A percentile compares a stretch with the other conserved stretches of the same genome.
phyloP scores from a whole-genome alignment of 2,329 filamentous ascomycete genomes.

The Talaromyces funiculosus region DNA sequence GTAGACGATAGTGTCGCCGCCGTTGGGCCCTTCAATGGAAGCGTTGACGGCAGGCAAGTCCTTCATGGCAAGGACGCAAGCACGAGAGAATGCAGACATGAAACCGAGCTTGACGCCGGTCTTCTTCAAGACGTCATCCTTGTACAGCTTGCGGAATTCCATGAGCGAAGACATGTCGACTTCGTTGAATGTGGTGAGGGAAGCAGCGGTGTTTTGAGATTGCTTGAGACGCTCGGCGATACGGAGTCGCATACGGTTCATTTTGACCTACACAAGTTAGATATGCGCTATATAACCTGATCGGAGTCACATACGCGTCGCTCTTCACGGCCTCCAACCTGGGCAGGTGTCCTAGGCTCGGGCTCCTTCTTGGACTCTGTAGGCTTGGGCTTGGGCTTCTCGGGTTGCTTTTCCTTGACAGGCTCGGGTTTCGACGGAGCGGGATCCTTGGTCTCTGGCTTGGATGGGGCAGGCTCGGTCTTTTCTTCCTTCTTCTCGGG shows the following conservation, averaged over 20 bases:
- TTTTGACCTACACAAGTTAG: slow-evolving; percentile 68
- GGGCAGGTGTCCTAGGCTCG: slow-evolving; percentile 21
- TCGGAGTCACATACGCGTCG: slow-evolving; percentile 60
- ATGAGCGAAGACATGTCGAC: slow-evolving; percentile 98
- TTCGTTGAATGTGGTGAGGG: slow-evolving; percentile 97
- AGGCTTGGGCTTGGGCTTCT: slow-evolving; percentile 13
- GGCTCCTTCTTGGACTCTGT: slow-evolving; percentile 28
- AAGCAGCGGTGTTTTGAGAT: slow-evolving; percentile 96
- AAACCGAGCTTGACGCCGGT: slow-evolving; percentile 98
- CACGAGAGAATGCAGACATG: slow-evolving; percentile 95
- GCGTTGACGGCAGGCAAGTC: slow-evolving; percentile 94
- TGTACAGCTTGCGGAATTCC: slow-evolving; percentile 96
- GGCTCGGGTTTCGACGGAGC: slow-evolving; percentile 29
- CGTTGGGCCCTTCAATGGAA: slow-evolving; percentile 90
- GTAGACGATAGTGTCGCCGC: slow-evolving; percentile 96
- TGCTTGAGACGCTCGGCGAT: slow-evolving; percentile 98
- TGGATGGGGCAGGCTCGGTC: slow-evolving; percentile 28
- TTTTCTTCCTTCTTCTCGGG: slow-evolving; percentile 36
- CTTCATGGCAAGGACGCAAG: slow-evolving; percentile 84
- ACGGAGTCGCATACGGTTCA: slow-evolving; percentile 98
- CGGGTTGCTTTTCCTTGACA: slow-evolving; percentile 23
- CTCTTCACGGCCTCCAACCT: slow-evolving; percentile 74
- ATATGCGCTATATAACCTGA: not conserved
- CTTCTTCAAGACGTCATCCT: slow-evolving; percentile 93
- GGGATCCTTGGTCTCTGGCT: slow-evolving; percentile 17